phyloP scores from a whole-genome alignment of 2,329 filamentous ascomycete species.

The Penicillium expansum region DNA sequence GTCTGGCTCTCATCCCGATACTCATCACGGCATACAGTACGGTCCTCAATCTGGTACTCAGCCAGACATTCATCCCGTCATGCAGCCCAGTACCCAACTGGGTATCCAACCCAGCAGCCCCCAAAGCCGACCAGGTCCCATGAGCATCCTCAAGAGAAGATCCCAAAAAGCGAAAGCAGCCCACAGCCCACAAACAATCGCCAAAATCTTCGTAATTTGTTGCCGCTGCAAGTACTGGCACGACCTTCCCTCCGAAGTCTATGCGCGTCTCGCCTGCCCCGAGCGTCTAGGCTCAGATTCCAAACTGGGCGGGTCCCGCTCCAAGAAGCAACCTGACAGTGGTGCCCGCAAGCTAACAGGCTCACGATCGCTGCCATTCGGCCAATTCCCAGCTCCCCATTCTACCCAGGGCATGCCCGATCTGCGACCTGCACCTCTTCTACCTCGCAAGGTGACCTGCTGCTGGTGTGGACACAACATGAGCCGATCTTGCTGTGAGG shows the following conservation, averaged over 20 bases:
- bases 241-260: slow-evolving; percentile 41
- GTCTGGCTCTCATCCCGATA: background rate
- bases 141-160: slow-evolving; percentile 11
- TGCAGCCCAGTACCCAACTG: background rate
- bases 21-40: background rate
- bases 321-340: background rate
- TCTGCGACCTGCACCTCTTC: slow-evolving; percentile 11
- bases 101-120: slow-evolving; percentile 4
- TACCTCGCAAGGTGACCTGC: slow-evolving; percentile 50
- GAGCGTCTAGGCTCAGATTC: slow-evolving; percentile 14
- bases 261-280: slow-evolving; percentile 36
- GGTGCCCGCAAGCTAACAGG: background rate
- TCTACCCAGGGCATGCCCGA: slow-evolving; percentile 7
- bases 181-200: slow-evolving; percentile 25
- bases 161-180: slow-evolving; percentile 15
- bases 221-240: slow-evolving; percentile 46
- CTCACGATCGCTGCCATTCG: background rate
- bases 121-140: slow-evolving; percentile 1
- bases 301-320: slow-evolving; percentile 4
- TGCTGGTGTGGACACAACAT: slow-evolving; percentile 72
- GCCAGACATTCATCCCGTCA: background rate
- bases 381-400: background rate
- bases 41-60: background rate
- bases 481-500: slow-evolving; percentile 66
- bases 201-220: slow-evolving; percentile 45